phyloP scores from a whole-genome alignment of 2,329 filamentous ascomycete genomes.

The Ophiocordyceps camponoti-saundersi region DNA sequence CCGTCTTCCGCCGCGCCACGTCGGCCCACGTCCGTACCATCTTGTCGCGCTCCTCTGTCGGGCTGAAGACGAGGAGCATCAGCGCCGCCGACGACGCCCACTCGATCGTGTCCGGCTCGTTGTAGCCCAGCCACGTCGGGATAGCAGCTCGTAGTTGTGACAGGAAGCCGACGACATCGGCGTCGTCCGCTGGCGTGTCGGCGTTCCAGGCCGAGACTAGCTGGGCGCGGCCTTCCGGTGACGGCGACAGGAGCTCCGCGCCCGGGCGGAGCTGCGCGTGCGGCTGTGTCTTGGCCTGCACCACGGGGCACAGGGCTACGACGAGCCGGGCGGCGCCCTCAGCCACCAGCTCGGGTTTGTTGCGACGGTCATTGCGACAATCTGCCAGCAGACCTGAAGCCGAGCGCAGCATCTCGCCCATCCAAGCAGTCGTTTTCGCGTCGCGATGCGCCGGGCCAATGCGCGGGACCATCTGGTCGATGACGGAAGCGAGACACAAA shows the following conservation, averaged over 20 bases:
- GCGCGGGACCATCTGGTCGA: conserved; percentile 18
- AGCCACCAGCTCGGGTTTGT: conserved; percentile 42
- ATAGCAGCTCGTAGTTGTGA: conserved; percentile 16
- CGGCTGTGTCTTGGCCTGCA: conserved; percentile 19
- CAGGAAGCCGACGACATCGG: conserved; percentile 7
- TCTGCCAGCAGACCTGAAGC: neutral
- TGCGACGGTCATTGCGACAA: conserved; percentile 25
- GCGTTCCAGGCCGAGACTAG: neutral
- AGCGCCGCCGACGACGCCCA: conserved; percentile 33
- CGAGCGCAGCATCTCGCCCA: neutral
- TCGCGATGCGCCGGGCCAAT: no score
- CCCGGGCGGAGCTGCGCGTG: conserved; percentile 6
- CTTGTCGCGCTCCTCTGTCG: conserved; percentile 14
- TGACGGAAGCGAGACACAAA: conserved; percentile 40
- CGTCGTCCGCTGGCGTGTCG: neutral
- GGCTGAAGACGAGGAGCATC: conserved; percentile 28
- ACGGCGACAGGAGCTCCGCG: conserved; percentile 8
- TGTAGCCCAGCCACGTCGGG: conserved; percentile 28
- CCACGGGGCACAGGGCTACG: conserved; percentile 29
- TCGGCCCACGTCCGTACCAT: conserved; percentile 30
- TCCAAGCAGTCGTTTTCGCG: neutral
- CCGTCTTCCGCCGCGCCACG: conserved; percentile 17
- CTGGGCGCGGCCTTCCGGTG: conserved; percentile 1
- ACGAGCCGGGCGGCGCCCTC: conserved; percentile 44
- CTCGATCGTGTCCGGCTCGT: conserved; percentile 31